Base-by-base conservation (phyloP, 2,329 filamentous ascomycete genomes). In the Ilyonectria mors-panacis region DNA sequence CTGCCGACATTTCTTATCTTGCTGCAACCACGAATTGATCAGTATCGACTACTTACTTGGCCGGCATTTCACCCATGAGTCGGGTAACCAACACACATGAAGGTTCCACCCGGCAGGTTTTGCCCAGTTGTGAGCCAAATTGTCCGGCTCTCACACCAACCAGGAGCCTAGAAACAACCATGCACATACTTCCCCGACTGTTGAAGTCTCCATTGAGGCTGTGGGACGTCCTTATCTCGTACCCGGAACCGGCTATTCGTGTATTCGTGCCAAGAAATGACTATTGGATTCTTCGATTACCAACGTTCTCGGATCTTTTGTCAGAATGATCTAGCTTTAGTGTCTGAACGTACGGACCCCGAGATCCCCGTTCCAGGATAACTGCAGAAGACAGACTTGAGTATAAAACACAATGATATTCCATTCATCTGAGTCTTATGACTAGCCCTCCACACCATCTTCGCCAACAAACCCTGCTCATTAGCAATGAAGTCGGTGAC, bases 81-180 rank as follows among this genome's bases (percentile, higher is more conserved):
- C 15, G 26, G 45, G n/a, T 26, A 12, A 63, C 23, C 45, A 47
- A 57, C 19, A 10, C 21, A 39, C 17, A 50, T 12, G 3, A 15
- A 19, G 23, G 15, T 26, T 42, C 35, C 42, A 35, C 55, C 48
- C 33, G 33, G 37, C 30, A 48, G 17, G 37, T 3, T 42, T 54
- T 45, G 28, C 45, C 45, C 37, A 19, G 39, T 59, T 48, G 21
- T 15, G 19, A 55, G 21, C 39, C 47, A 59, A 44, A 28, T 59
- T 59, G 26, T 30, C 39, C 55, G 19, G 55, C 13, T 10, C 37
- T 4, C 26, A 35, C 48, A 48, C 55, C 62, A 64, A 64, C 62
- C 62, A 64, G 28, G n/a, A 37, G 28, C 26, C 39, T 35, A 12
- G 45, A 48, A 57, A 50, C 9, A 44, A 44, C 42, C 42, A 56